Conservation (phyloP, 2,329 filamentous ascomycete species). For the Parafenestella ontariensis region DNA sequence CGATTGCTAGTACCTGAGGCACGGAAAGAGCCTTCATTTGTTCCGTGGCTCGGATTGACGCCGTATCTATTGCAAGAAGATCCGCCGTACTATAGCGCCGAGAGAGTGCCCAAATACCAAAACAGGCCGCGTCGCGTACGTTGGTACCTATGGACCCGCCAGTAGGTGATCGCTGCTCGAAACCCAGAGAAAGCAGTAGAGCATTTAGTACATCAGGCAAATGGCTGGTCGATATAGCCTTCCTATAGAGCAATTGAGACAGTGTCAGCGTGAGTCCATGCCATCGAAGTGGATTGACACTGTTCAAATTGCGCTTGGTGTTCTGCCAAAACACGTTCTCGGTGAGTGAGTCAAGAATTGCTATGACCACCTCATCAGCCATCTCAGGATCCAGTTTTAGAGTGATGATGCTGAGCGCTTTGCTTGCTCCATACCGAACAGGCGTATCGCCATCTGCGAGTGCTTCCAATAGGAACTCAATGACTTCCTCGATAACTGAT, state of each 20-base stretch:
- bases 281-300: slow-evolving; percentile 85
- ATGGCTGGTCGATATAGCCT: slow-evolving; percentile 74
- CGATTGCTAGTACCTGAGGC: slow-evolving; percentile 78
- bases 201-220: slow-evolving; percentile 78
- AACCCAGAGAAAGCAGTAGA: slow-evolving; percentile 79
- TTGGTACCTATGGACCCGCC: slow-evolving; percentile 88
- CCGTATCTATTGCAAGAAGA: slow-evolving; percentile 67
- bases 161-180: slow-evolving; percentile 85
- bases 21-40: slow-evolving; percentile 56
- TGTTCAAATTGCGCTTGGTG: slow-evolving; percentile 67
- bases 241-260: slow-evolving; percentile 83
- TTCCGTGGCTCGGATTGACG: slow-evolving; percentile 52
- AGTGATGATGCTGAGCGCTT: slow-evolving; percentile 86
- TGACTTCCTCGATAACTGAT: slow-evolving; percentile 72
- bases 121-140: slow-evolving; percentile 93
- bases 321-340: slow-evolving; percentile 68
- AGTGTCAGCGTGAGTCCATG: slow-evolving; percentile 90
- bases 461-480: slow-evolving; percentile 79
- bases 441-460: slow-evolving; percentile 89
- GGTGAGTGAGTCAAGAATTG: slow-evolving; percentile 73
- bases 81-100: slow-evolving; percentile 84
- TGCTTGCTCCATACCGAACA: slow-evolving; percentile 88
- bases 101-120: slow-evolving; percentile 92
- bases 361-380: slow-evolving; percentile 86
- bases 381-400: slow-evolving; percentile 80